Evolutionary conservation across 2,329 filamentous ascomycete genomes (phyloP), one percentile per base, ranked within the genome.

Genomic region (Pezicula radicicola): DNA sequence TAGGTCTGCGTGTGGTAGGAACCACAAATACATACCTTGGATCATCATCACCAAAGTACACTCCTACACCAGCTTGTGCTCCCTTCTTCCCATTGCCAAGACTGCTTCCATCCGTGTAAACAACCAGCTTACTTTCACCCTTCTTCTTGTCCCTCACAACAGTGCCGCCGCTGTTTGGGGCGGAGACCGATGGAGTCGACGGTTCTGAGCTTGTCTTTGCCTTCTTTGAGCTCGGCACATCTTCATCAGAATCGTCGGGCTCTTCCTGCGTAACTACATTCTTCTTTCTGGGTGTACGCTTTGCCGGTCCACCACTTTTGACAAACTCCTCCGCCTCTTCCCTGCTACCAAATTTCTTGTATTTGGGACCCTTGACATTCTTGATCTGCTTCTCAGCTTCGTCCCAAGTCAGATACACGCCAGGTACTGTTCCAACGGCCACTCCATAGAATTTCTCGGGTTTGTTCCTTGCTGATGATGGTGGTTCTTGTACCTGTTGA

Each of bases 271-370:
- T 6, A 33, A 33, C 9, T 42, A 75, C 69, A 3, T 74, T 72
- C n/a, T 72, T 71, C 18, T 66, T 67, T 46, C 70, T 58, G 71
- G 64, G 9, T 45, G 21, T 18, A 25, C 18, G 42, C 9, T 25
- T 45, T 16, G 42, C 19, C 15, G 19, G 59, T 43, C 63, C 66
- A 27, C 67, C 72, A 42, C 66, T 68, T 36, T 70, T 74, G 46
- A 96, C 88, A 66, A 89, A 97, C 18, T 82, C 82, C 63, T 93
- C 83, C 0, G 93, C 93, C 68, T 95, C 91, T 52, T 76, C 77
- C 25, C 79, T 76, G 1, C 81, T 87, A 4, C 73, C 69, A 58
- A 91, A 92, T 55, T 81, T 87, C 68, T 86, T 88, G 68, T 88
- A 84, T 60, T 83, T 84, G 39, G 82, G 81, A 2, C 84, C 84